A percentile compares a stretch with the other conserved stretches of the same genome.
Conservation (phyloP, 345 rosid species). For the Linum trigynum region DNA sequence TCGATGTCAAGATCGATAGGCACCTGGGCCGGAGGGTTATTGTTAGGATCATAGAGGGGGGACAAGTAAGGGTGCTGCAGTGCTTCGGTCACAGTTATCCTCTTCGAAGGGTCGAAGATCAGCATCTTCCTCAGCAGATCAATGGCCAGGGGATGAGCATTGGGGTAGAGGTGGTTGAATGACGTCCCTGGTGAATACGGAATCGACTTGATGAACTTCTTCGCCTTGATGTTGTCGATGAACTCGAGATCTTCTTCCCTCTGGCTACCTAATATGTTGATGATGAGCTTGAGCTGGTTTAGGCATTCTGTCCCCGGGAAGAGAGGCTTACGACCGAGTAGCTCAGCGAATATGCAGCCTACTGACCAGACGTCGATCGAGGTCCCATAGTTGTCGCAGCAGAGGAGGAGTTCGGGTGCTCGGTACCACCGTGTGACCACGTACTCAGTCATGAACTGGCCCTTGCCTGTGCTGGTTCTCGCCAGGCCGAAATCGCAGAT, state of each 20-base stretch:
- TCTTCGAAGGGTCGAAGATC: conserved; percentile 23
- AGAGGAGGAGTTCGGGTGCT: conserved; percentile 31
- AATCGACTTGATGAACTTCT: conserved; percentile 20
- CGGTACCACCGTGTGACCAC: conserved; percentile 37
- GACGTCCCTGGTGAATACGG: conserved; percentile 17
- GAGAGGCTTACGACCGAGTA: conserved; percentile 27
- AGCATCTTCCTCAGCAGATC: conserved; percentile 27
- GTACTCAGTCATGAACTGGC: conserved; percentile 26
- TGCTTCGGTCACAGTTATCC: conserved; percentile 27
- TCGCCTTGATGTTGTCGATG: conserved; percentile 22
- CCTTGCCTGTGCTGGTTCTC: not conserved
- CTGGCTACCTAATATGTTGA: conserved; percentile 26
- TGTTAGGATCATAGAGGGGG: conserved; percentile 19
- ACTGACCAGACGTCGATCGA: conserved; percentile 35
- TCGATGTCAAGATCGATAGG: conserved; percentile 21
- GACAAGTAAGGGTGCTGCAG: conserved; percentile 27
- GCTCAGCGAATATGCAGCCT: conserved; percentile 32
- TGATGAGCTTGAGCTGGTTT: conserved; percentile 24
- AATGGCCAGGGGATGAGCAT: conserved; percentile 24
- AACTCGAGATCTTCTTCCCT: conserved; percentile 18
- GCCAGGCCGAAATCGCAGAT: not conserved
- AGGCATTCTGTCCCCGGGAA: conserved; percentile 31
- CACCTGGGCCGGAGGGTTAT: conserved; percentile 14
- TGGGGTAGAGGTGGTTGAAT: conserved; percentile 21
- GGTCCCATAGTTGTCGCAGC: conserved; percentile 23